Evolutionary conservation across 2,329 filamentous ascomycete genomes (phyloP).

Genomic region (Talaromyces sp.): DNA sequence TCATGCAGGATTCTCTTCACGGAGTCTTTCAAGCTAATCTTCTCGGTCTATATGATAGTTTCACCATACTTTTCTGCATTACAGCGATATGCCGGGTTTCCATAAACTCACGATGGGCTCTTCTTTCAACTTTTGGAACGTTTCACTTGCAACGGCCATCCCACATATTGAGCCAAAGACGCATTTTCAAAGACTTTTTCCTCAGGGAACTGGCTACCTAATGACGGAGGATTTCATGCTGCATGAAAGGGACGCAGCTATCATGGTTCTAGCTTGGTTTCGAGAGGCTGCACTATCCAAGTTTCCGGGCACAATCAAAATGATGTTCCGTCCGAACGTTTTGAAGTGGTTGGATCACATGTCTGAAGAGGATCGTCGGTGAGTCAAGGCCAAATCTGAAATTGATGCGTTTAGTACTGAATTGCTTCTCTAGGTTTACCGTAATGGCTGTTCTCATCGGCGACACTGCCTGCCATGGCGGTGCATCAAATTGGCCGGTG

Average conservation of each 20-base stretch:
- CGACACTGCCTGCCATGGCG: conserved; percentile 21
- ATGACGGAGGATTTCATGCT: conserved; percentile 39
- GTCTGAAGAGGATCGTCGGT: conserved; percentile 17
- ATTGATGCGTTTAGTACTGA: background rate
- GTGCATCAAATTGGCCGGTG: conserved; percentile 6
- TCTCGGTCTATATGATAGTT: conserved; percentile 22
- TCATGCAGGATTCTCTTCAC: background rate
- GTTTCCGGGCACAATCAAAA: conserved; percentile 30
- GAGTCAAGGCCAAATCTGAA: background rate
- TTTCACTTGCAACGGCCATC: conserved; percentile 27
- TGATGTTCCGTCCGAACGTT: conserved; percentile 36
- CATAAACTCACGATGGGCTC: conserved; percentile 20
- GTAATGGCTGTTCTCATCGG: conserved; percentile 27
- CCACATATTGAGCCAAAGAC: conserved; percentile 19
- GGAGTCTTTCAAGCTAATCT: background rate
- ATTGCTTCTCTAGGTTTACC: conserved; percentile 19
- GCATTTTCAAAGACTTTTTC: conserved; percentile 35
- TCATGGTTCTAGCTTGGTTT: conserved; percentile 37
- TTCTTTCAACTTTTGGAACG: conserved; percentile 32
- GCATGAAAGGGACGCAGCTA: conserved; percentile 24
- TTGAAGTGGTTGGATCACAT: conserved; percentile 30
- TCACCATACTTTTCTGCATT: conserved; percentile 32
- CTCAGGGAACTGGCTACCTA: conserved; percentile 33
- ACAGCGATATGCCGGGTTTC: conserved; percentile 26
- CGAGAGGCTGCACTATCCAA: conserved; percentile 18